Conservation (phyloP, 805 yeast species). For the Candida koratica region DNA sequence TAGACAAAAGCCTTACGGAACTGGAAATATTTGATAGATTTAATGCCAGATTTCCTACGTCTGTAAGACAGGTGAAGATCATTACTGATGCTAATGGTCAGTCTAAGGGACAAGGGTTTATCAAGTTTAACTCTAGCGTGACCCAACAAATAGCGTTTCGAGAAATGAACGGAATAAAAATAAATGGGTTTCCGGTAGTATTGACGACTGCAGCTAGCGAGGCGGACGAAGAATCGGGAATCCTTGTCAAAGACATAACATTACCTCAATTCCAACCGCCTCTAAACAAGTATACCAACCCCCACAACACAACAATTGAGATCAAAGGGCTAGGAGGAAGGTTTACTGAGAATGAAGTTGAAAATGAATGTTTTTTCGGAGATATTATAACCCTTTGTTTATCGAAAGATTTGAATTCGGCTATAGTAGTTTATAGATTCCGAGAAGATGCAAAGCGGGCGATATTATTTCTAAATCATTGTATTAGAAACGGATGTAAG, state of each 20-base stretch:
- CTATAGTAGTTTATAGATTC: conserved; percentile 24
- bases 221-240: conserved; percentile 1
- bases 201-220: conserved; percentile 11
- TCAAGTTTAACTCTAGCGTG: conserved; percentile 61
- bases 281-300: conserved; percentile 67
- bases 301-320: conserved; percentile 72
- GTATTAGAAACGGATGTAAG: conserved; percentile 25
- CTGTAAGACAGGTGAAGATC: conserved; percentile 67
- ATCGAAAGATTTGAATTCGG: conserved; percentile 20
- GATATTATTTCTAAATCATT: conserved; percentile 29
- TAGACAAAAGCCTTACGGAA: conserved; percentile 71
- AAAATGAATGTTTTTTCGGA: conserved; percentile 64
- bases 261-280: conserved; percentile 49
- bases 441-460: conserved; percentile 39
- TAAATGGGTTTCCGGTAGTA: conserved; percentile 73
- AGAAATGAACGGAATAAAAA: conserved; percentile 76
- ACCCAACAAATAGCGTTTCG: conserved; percentile 69
- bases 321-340: conserved; percentile 61
- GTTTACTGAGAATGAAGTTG: conserved; percentile 60
- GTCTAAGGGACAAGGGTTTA: conserved; percentile 86
- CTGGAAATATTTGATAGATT: conserved; percentile 60
- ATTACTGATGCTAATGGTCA: conserved; percentile 70
- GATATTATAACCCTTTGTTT: conserved; percentile 26
- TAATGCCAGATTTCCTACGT: conserved; percentile 63
- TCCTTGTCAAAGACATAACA: conserved; percentile 15